phyloP scores from a whole-genome alignment of 164 flowering plant genomes.

The Umbellularia californica region DNA sequence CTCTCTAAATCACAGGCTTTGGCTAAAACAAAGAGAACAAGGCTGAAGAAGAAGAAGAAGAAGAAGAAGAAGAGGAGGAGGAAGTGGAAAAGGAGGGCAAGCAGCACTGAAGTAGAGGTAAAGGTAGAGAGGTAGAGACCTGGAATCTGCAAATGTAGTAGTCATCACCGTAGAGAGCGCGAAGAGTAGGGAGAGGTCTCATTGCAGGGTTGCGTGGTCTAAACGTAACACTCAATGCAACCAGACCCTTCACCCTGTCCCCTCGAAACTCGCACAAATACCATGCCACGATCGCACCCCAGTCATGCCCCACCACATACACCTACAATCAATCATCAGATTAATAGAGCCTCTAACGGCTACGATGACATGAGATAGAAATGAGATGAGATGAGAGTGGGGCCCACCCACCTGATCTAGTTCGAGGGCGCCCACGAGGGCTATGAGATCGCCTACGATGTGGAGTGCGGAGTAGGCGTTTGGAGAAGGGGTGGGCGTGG shows the following conservation, averaged over 20 bases:
- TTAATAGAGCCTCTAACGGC: too few relatives aligned
- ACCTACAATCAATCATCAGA: slow-evolving; percentile 29
- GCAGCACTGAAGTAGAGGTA: too few relatives aligned
- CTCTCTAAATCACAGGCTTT: too few relatives aligned
- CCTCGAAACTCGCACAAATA: slow-evolving; percentile 56
- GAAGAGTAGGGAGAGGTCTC: slow-evolving; percentile 31
- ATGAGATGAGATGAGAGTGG: not conserved
- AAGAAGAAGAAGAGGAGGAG: too few relatives aligned
- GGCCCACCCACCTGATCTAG: slow-evolving; percentile 11
- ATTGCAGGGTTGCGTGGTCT: slow-evolving; percentile 37
- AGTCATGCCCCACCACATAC: slow-evolving; percentile 78
- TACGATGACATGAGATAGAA: not conserved
- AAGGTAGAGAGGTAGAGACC: slow-evolving; percentile 23
- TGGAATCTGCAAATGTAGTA: slow-evolving; percentile 71
- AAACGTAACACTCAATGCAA: slow-evolving; percentile 52
- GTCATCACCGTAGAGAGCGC: slow-evolving; percentile 51
- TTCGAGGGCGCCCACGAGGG: slow-evolving; percentile 48
- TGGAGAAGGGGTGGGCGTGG: slow-evolving; percentile 6
- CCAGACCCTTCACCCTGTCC: slow-evolving; percentile 69
- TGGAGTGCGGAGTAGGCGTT: slow-evolving; percentile 39
- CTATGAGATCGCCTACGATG: slow-evolving; percentile 61
- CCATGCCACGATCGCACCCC: slow-evolving; percentile 83
- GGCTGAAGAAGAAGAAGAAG: too few relatives aligned
- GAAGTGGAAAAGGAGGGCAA: too few relatives aligned
- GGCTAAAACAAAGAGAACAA: too few relatives aligned